Evolutionary conservation across 139 green algal genomes (phyloP), one percentile per base, ranked within the genome.

Genomic region (Edaphochlamys debaryana): DNA sequence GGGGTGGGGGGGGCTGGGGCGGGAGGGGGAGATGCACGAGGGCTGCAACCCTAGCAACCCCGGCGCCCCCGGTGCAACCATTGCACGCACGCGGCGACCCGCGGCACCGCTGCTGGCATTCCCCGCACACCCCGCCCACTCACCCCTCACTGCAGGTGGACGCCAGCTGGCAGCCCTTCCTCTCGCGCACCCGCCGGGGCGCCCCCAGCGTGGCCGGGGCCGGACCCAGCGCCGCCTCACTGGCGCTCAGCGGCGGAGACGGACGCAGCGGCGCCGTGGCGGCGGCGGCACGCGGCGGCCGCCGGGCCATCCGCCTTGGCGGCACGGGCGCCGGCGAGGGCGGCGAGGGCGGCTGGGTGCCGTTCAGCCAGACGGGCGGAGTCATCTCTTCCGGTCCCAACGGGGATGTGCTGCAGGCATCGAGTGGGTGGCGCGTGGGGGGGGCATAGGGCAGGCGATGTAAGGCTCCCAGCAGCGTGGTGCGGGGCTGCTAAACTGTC

Each of bases 281-380:
- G 15, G 71, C 54, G 34, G 74, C 74, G 2, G 45, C 32, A 11
- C 56, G 69, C 30, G 56, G 71, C 29, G 74, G 73, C 22, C 85
- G 85, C 22, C 80, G 87, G 38, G 88, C 88, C 19, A 34, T 91
- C 48, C 67, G 79, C 37, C 77, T 91, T 37, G 63, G 69, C 34
- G 76, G 70, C 40, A 76, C 38, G 2, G 85, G 89, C 32, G 40
- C 79, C 11, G n/a, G n/a, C n/a, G n/a, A n/a, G n/a, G n/a, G n/a
- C n/a, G n/a, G n/a, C n/a, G n/a, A n/a, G n/a, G n/a, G 25, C 9
- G 50, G 23, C 20, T 91, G 88, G 88, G 82, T 85, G 6, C 84
- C 88, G 0, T 89, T 89, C 70, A 79, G 64, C 32, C 78, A 75
- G 79, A 71, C 67, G 1, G 77, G 80, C 75, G 75, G 75, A 8